These are phyloP conservation scores for Penicillium daleae DNA, from an alignment of 495 filamentous ascomycete species.

Conservation along the genomic window DNA sequence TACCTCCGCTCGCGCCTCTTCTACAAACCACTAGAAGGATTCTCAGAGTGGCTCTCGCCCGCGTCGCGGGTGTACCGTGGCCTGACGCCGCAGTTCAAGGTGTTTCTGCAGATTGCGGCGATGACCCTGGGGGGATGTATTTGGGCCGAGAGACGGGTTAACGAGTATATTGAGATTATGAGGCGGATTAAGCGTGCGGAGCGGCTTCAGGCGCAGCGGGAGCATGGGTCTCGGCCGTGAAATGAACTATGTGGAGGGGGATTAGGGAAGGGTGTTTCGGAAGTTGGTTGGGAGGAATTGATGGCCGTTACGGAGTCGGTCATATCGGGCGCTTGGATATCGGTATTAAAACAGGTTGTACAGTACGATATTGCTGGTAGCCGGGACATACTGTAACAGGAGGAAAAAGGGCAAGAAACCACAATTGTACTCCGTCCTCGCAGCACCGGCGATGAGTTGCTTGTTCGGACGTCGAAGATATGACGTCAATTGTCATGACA, in stretches of 20 bases:
- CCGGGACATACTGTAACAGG: too few species aligned
- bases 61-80: constrained; percentile 75
- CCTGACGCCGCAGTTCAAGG: constrained; percentile 87
- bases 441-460: too few species aligned
- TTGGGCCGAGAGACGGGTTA: constrained; percentile 76
- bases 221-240: constrained; percentile 31
- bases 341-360: too few species aligned
- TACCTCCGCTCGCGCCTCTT: constrained; percentile 44
- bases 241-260: not conserved
- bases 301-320: not conserved
- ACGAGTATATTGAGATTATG: constrained; percentile 60
- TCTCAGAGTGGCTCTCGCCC: constrained; percentile 51
- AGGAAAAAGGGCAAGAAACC: too few species aligned
- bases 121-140: constrained; percentile 87
- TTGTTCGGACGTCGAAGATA: not conserved
- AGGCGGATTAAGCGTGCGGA: constrained; percentile 65
- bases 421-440: too few species aligned
- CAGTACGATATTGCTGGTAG: too few species aligned
- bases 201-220: constrained; percentile 62
- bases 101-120: constrained; percentile 84
- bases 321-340: not conserved
- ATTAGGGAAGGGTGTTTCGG: too few species aligned
- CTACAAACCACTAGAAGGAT: constrained; percentile 48
- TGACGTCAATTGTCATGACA: not conserved
- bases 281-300: not conserved